Base-by-base conservation (phyloP, 345 rosid species). In the Citrus australasica region DNA sequence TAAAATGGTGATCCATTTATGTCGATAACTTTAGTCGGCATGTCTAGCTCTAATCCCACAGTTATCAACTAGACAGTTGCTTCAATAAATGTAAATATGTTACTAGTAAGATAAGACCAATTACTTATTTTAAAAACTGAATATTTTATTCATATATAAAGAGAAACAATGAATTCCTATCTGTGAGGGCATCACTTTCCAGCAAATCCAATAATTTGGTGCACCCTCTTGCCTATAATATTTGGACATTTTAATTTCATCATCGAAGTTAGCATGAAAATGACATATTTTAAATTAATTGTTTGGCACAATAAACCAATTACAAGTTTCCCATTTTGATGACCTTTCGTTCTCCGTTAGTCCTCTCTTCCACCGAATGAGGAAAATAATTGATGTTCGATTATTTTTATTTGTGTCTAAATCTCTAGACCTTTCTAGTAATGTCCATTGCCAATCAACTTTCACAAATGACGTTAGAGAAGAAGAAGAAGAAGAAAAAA, bases 181-280 rank as follows among this genome's bases (percentile, higher is more conserved):
- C 42, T 21, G 61, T 4, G 74, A 71, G 19, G 74, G 38, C 30
- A 71, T 40, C 42, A 19, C 74, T 71, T 71, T 71, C 62, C 74
- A 21, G 42, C 60, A 30, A 28, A 71, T 10, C 74, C 74, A 53
- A 69, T 48, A 71, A 53, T 53, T 30, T 4, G 38, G 8, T 28
- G 13, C 30, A 11, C 42, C 11, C 42, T 9, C 3, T 40, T 17
- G 58, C 58, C 22, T 5, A 17, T 6, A 4, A 17, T 53, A 53
- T 16, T 53, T 53, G 21, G 58, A 53, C 21, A 13, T 42, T 46
- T 46, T 14, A 68, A 42, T 38, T 9, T 10, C 19, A 32, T 58
- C 22, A 56, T 13, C 75, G 14, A 48, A 70, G n/a, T 7, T 6
- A 7, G 13, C 60, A 19, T 71, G 75, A 71, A 71, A 71, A 71